A percentile compares a stretch with the other conserved stretches of the same genome.
phyloP scores from a whole-genome alignment of 352 stramenopile species.

The Phytopythium mirpurense region DNA sequence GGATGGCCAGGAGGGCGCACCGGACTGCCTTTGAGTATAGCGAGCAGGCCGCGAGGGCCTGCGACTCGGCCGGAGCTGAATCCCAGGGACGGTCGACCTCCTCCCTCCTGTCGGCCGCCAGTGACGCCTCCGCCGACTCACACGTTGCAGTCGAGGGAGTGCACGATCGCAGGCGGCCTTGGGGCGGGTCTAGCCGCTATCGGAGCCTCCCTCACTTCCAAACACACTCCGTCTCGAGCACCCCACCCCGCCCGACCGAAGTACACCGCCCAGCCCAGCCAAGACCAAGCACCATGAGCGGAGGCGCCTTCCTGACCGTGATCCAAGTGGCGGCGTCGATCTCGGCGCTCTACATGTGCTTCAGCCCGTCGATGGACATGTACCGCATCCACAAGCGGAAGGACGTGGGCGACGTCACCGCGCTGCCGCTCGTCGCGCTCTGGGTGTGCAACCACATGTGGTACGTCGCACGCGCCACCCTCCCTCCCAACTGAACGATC shows the following conservation, averaged over 20 bases:
- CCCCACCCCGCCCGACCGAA: not conserved
- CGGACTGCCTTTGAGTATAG: not conserved
- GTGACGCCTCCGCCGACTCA: too few relatives aligned
- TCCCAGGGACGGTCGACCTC: not conserved
- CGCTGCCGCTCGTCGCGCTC: slow-evolving; percentile 58
- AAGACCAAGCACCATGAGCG: slow-evolving; percentile 3
- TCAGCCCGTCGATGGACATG: slow-evolving; percentile 46
- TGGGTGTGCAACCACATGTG: slow-evolving; percentile 71
- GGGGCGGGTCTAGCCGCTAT: not conserved
- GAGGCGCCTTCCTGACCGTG: slow-evolving; percentile 30
- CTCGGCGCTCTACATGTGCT: slow-evolving; percentile 69
- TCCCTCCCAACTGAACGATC: too few relatives aligned
- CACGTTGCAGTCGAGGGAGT: slow-evolving; percentile 1
- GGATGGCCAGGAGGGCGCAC: not conserved
- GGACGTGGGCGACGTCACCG: slow-evolving; percentile 29
- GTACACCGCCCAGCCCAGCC: not conserved
- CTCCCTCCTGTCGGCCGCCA: not conserved
- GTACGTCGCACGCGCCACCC: slow-evolving; percentile 18
- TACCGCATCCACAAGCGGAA: slow-evolving; percentile 48
- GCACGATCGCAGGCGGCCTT: too few relatives aligned
- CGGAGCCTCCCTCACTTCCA: not conserved
- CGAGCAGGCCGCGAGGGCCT: not conserved
- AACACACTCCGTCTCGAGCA: not conserved
- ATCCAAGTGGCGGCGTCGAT: slow-evolving; percentile 60
- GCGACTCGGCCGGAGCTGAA: not conserved